Base-by-base conservation (phyloP, 768 basidiomycete genomes). In the Suillus subalutaceus region DNA sequence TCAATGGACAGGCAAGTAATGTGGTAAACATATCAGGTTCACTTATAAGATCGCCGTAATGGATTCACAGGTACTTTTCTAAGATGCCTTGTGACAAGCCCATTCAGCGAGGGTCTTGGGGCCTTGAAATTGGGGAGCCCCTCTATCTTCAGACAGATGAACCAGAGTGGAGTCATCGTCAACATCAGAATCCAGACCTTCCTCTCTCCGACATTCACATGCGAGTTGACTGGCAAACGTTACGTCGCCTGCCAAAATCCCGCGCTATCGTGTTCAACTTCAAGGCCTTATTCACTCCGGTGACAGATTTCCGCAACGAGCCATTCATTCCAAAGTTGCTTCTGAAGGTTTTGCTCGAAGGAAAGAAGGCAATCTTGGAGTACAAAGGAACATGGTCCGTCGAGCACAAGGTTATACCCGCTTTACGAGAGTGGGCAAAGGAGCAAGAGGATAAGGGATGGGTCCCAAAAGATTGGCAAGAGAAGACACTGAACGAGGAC, bases 181-280 rank as follows among this genome's bases (percentile, higher is more conserved):
- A 73, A 43, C 68, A 58, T 6, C 81, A 83, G 62, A 68, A 72
- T 40, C 77, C 78, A 3, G 68, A 80, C 37, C 72, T 86, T 18
- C 60, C 73, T 3, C 60, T 82, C 46, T 79, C 82, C 35, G 77
- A 84, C 61, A 75, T 86, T 32, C 73, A 79, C 67, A 67, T 87
- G 50, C 81, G 85, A 16, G 83, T 87, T 23, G 84, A 86, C 65
- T 86, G 85, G 85, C 86, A 87, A 69, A 86, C 84, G 9, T 71
- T 86, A 40, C 79, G 84, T 20, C 79, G 84, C 40, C 70, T 86
- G 52, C 85, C 86, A 15, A 72, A 73, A 63, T 84, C 85, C 7
- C 74, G 74, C 13, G 82, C 83, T 0, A 83, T 87, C 32, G 76
- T 83, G 9, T 86, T 86, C 75, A 85, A 85, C 69, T 86, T 81